Percentiles rank a stretch among this genome's conserved stretches.
These are phyloP conservation scores for Mucor sp. DNA, from an alignment of 371 early-diverging fungal genomes.

Conservation along the genomic window DNA sequence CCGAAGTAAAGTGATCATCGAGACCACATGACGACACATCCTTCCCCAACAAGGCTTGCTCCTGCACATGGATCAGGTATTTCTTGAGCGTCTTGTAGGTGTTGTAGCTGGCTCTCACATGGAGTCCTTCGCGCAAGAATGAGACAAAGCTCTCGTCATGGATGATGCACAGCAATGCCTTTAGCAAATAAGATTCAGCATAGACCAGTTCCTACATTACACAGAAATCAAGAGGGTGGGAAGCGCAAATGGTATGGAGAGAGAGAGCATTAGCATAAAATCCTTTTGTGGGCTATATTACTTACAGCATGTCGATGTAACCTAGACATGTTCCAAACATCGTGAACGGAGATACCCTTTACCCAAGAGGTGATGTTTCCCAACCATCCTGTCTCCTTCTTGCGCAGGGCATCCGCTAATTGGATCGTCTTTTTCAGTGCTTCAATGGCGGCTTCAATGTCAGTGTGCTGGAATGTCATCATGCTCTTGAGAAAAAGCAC, in stretches of 20 bases:
- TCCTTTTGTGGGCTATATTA: not conserved
- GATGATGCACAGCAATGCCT: constrained; percentile 68
- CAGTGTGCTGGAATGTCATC: constrained; percentile 75
- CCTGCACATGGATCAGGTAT: constrained; percentile 47
- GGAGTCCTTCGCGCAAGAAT: constrained; percentile 75
- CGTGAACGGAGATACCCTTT: constrained; percentile 38
- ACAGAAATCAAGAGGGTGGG: not conserved
- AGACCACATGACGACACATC: constrained; percentile 37
- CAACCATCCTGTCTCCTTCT: constrained; percentile 44
- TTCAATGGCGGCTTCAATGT: constrained; percentile 62
- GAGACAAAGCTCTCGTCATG: constrained; percentile 73
- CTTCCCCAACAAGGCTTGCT: constrained; percentile 37
- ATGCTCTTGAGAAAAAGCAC: constrained; percentile 66
- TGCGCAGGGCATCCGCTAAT: constrained; percentile 56
- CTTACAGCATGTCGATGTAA: constrained; percentile 73
- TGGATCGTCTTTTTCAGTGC: constrained; percentile 63
- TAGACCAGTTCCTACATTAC: constrained; percentile 64
- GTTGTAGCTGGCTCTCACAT: constrained; percentile 68
- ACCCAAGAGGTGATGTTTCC: constrained; percentile 39
- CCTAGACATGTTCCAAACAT: constrained; percentile 63
- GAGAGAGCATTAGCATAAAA: not conserved
- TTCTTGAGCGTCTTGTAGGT: constrained; percentile 62
- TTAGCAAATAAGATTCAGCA: constrained; percentile 73
- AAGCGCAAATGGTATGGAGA: constrained; percentile 1
- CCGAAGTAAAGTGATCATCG: constrained; percentile 80